Conservation (phyloP, 106 monocot genomes). For the Allium fistulosum region DNA sequence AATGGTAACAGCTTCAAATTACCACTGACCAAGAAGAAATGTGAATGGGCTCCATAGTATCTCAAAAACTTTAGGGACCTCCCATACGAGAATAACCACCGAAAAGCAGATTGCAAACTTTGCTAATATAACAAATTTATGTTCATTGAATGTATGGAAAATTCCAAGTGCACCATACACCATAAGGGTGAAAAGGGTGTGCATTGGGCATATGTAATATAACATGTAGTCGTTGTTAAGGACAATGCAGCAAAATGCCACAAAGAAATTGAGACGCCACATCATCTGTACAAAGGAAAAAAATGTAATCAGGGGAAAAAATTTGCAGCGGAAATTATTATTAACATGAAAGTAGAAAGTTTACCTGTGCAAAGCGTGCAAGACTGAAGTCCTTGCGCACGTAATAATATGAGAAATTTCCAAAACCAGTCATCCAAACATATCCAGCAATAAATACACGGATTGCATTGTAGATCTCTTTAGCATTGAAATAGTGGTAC, state of each 20-base stretch:
- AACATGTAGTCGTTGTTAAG: slow-evolving; percentile 92
- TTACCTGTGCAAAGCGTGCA: slow-evolving; percentile 83
- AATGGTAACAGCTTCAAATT: background rate
- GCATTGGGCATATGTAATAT: slow-evolving; percentile 99
- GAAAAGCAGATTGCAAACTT: slow-evolving; percentile 72
- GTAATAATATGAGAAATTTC: slow-evolving; percentile 99
- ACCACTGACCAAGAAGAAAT: slow-evolving; percentile 78
- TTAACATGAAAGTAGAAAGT: background rate
- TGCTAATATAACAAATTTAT: slow-evolving; percentile 57
- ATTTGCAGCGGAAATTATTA: background rate
- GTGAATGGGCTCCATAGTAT: slow-evolving; percentile 82
- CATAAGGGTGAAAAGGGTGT: slow-evolving; percentile 97
- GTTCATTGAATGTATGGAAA: slow-evolving; percentile 79
- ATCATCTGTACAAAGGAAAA: slow-evolving; percentile 65
- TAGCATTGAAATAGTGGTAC: slow-evolving; percentile 97
- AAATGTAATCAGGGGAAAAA: slow-evolving; percentile 1
- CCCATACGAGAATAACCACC: slow-evolving; percentile 88
- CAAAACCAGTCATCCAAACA: slow-evolving; percentile 99
- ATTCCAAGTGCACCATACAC: slow-evolving; percentile 90
- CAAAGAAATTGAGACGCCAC: slow-evolving; percentile 96
- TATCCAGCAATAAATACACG: slow-evolving; percentile 95
- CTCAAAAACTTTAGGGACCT: slow-evolving; percentile 90
- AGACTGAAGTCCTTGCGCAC: slow-evolving; percentile 93
- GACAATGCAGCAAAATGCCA: slow-evolving; percentile 83
- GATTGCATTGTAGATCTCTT: slow-evolving; percentile 96